Conservation (phyloP, 768 basidiomycete species). For the Calocera viscosa region DNA sequence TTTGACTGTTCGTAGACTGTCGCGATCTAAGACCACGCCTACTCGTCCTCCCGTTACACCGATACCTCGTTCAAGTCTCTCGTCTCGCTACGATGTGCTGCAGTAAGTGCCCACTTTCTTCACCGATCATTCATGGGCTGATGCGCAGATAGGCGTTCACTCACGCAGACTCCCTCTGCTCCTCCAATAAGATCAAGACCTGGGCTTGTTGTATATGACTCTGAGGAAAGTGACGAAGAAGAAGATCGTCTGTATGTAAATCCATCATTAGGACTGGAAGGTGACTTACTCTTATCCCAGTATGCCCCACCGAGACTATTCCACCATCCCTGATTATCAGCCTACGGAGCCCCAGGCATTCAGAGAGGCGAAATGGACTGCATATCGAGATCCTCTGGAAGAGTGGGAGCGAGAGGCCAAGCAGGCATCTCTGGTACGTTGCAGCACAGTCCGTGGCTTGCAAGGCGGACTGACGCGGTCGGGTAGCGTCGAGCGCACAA, state of each 20-base stretch:
- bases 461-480: no score
- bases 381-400: background rate
- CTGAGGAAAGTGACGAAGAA: background rate
- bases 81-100: background rate
- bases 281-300: background rate
- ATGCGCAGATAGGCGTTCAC: background rate
- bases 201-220: background rate
- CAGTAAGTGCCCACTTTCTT: background rate
- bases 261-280: no score
- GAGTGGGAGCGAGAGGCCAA: slow-evolving; percentile 2
- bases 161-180: background rate
- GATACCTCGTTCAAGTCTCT: background rate
- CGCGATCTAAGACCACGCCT: background rate
- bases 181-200: background rate
- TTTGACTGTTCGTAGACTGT: background rate
- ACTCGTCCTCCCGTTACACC: background rate
- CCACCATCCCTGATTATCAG: background rate
- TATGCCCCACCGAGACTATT: background rate
- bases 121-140: background rate
- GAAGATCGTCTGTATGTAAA: background rate
- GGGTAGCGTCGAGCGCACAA: background rate
- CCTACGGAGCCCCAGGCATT: background rate
- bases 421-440: background rate
- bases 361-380: background rate
- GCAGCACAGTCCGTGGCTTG: background rate